Base-by-base conservation (phyloP, 2,329 filamentous ascomycete species). In the Cladosporium sp. region DNA sequence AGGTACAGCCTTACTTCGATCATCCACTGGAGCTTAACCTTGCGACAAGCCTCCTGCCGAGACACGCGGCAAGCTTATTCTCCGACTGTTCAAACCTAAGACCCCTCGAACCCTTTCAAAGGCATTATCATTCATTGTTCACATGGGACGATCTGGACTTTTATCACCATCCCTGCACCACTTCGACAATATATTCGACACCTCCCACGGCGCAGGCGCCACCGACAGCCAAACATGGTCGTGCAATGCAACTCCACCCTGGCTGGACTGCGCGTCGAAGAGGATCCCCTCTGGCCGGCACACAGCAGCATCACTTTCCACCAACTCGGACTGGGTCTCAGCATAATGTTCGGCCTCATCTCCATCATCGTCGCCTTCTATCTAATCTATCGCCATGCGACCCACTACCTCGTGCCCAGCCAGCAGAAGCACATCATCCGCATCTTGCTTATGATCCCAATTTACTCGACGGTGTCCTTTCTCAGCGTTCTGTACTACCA, bases 361-460 rank as follows among this genome's bases (percentile, higher is more conserved):
- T 82, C 85, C 3, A 76, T 84, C 37, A 65, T 78, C 14, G 76
- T 86, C 44, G 83, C 85, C 26, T 79, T 84, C 44, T 82, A 80
- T 69, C 77, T 88, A 60, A 85, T 88, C 65, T 77, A 83, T 70
- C 78, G 80, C 67, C 86, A 88, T 78, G 84, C 85, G 2, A 84
- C 79, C 16, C 86, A 88, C 73, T 89, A 88, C 77, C 80, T 83
- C 65, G 83, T 82, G 73, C 85, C 86, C 11, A 80, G 79, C 67
- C 85, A 89, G 74, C 86, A 89, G 73, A 84, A 82, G 72, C 84
- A 88, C 83, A 93, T 95, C 73, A 93, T 96, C 72, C 91, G 92
- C 58, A 94, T 96, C 70, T 84, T 96, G 29, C 89, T 93, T 76
- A 94, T 96, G 91, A 86, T 96, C 59, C 92, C 92, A 46, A 83